Evolutionary conservation across 2,329 filamentous ascomycete species (phyloP).

Genomic region (Blumeria graminis): DNA sequence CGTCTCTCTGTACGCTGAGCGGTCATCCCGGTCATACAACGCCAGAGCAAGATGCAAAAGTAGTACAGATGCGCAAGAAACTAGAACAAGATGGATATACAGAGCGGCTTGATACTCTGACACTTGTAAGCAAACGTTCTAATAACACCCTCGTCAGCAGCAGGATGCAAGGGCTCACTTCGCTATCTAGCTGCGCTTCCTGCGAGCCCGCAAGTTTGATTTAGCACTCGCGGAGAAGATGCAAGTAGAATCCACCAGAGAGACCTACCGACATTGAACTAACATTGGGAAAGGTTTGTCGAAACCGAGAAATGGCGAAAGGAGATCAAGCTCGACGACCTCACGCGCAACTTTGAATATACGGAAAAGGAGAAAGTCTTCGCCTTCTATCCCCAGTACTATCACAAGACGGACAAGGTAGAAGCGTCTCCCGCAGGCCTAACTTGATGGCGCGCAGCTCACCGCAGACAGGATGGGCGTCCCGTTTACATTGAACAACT

Average conservation of each 20-base stretch:
- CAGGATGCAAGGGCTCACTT: conserved; percentile 1
- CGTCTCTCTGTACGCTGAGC: conserved; percentile 39
- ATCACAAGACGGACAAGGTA: conserved; percentile 86
- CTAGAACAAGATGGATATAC: conserved; percentile 67
- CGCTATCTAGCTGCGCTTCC: conserved; percentile 48
- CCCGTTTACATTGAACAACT: conserved; percentile 94
- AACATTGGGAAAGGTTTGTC: conserved; percentile 42
- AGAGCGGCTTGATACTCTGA: conserved; percentile 75
- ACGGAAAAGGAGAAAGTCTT: conserved; percentile 62
- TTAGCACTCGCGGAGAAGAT: conserved; percentile 65
- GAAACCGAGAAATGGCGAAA: conserved; percentile 81
- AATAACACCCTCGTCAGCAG: too few species aligned
- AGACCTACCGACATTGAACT: conserved; percentile 72
- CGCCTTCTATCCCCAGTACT: conserved; percentile 93
- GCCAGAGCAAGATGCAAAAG: conserved; percentile 66
- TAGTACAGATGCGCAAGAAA: conserved; percentile 61
- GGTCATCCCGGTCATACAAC: conserved; percentile 82
- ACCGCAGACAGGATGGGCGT: conserved; percentile 39
- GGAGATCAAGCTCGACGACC: conserved; percentile 61
- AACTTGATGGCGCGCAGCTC: not conserved
- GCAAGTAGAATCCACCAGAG: conserved; percentile 27
- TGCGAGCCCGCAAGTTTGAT: conserved; percentile 89
- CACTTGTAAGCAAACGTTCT: conserved; percentile 36
- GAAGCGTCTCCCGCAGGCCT: not conserved
- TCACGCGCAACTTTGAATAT: conserved; percentile 65